phyloP scores from a whole-genome alignment of 1,139 yeast species.

The Sporopachydermia cereana region DNA sequence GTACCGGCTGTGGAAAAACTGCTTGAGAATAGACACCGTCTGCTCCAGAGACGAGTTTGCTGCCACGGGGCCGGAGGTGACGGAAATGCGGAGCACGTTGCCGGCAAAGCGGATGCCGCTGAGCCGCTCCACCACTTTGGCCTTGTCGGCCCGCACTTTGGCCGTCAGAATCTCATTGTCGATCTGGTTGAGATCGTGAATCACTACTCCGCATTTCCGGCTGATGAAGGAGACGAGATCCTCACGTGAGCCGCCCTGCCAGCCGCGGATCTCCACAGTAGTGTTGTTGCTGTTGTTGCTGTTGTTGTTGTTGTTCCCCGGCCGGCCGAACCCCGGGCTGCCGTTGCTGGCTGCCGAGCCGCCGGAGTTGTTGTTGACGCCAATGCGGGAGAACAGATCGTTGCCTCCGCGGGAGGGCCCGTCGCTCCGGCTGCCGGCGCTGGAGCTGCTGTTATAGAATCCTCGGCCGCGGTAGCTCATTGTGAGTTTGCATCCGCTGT shows the following conservation, averaged over 20 bases:
- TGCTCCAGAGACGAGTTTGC: slow-evolving; percentile 15
- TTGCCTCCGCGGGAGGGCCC: too few relatives aligned
- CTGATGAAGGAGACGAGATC: slow-evolving; percentile 60
- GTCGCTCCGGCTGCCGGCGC: slow-evolving; percentile 20
- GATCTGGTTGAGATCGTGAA: slow-evolving; percentile 34
- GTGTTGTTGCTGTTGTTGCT: slow-evolving; percentile 17
- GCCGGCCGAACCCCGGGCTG: background rate
- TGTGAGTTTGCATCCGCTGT: too few relatives aligned
- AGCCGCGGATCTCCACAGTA: slow-evolving; percentile 56
- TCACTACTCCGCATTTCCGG: slow-evolving; percentile 49
- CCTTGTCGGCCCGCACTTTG: slow-evolving; percentile 46
- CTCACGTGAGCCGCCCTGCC: slow-evolving; percentile 60
- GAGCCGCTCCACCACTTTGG: slow-evolving; percentile 47
- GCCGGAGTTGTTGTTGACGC: background rate
- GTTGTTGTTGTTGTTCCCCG: slow-evolving; percentile 14
- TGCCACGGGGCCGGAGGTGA: slow-evolving; percentile 22
- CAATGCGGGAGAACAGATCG: slow-evolving; percentile 9
- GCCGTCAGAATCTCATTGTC: slow-evolving; percentile 41
- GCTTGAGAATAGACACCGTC: slow-evolving; percentile 52
- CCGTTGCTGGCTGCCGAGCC: background rate
- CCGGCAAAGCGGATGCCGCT: slow-evolving; percentile 80
- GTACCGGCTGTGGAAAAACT: slow-evolving; percentile 56
- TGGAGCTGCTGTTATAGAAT: slow-evolving; percentile 13
- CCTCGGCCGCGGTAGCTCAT: slow-evolving; percentile 9
- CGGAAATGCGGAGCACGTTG: slow-evolving; percentile 43